A percentile compares a stretch with the other conserved stretches of the same genome.
Conservation (phyloP, 495 filamentous ascomycete species). For the Rhypophila decipiens region DNA sequence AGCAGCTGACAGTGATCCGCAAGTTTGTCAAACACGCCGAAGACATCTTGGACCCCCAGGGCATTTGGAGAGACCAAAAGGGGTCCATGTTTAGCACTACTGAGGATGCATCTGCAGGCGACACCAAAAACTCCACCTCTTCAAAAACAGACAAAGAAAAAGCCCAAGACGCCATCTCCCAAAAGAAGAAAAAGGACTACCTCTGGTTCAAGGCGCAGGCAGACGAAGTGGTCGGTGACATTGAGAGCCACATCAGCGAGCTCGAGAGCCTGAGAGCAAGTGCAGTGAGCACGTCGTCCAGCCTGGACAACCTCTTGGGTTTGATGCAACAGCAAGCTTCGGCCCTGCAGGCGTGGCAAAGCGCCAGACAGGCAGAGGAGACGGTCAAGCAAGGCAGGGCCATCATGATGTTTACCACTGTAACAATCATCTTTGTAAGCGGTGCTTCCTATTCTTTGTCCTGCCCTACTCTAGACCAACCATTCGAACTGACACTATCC, state of each 20-base stretch:
- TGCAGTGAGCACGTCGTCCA: constrained; percentile 15
- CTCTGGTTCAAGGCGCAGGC: constrained; percentile 19
- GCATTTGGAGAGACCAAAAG: constrained; percentile 7
- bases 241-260: constrained; percentile 13
- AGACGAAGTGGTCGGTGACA: constrained; percentile 8
- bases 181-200: constrained; percentile 12
- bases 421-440: constrained; percentile 51
- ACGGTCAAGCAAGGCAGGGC: constrained; percentile 50
- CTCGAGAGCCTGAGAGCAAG: constrained; percentile 18
- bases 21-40: constrained; percentile 53
- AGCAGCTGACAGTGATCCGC: constrained; percentile 52
- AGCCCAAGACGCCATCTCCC: constrained; percentile 2
- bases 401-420: constrained; percentile 60
- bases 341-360: constrained; percentile 52
- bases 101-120: not conserved
- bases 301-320: constrained; percentile 41
- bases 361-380: constrained; percentile 51
- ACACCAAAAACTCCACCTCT: not conserved
- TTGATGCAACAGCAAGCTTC: constrained; percentile 62
- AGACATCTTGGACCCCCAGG: constrained; percentile 21
- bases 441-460: not conserved
- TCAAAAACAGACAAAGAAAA: not conserved
- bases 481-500: not conserved
- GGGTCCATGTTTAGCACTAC: not conserved
- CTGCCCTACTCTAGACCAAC: not conserved